Percentiles rank a stretch among this genome's conserved stretches.
Evolutionary conservation across 2,329 filamentous ascomycete genomes (phyloP).

Genomic region (Fusarium coicis): DNA sequence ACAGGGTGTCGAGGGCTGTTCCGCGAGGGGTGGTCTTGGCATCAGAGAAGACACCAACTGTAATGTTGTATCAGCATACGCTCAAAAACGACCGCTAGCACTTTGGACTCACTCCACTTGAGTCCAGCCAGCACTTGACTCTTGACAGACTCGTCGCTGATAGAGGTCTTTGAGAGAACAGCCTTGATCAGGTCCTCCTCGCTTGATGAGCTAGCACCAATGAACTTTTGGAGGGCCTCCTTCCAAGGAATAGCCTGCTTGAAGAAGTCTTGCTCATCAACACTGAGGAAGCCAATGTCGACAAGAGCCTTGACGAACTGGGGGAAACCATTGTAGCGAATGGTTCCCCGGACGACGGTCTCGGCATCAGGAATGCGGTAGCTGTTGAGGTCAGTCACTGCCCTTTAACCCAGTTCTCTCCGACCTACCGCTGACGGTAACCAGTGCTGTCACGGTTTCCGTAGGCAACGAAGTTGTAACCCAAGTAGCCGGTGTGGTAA

Average conservation of each 20-base stretch:
- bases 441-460: conserved; percentile 90
- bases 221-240: conserved; percentile 81
- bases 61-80: neutral
- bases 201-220: conserved; percentile 73
- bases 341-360: conserved; percentile 83
- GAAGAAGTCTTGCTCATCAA: conserved; percentile 64
- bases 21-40: conserved; percentile 67
- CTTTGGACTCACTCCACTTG: conserved; percentile 20
- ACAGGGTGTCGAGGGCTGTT: conserved; percentile 77
- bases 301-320: conserved; percentile 89
- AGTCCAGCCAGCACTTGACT: conserved; percentile 27
- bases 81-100: neutral
- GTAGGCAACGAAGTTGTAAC: conserved; percentile 91
- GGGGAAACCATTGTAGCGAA: conserved; percentile 90
- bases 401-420: neutral
- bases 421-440: conserved; percentile 84
- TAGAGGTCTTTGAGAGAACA: conserved; percentile 74
- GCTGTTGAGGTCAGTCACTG: conserved; percentile 1
- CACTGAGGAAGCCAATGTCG: conserved; percentile 87
- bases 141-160: conserved; percentile 35
- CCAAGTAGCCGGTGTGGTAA: conserved; percentile 82
- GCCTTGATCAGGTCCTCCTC: conserved; percentile 78
- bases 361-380: conserved; percentile 88
- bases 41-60: conserved; percentile 50
- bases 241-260: conserved; percentile 80